These are phyloP conservation scores for Agaricus subrufescens DNA, from an alignment of 768 basidiomycete genomes.

Conservation along the genomic window DNA sequence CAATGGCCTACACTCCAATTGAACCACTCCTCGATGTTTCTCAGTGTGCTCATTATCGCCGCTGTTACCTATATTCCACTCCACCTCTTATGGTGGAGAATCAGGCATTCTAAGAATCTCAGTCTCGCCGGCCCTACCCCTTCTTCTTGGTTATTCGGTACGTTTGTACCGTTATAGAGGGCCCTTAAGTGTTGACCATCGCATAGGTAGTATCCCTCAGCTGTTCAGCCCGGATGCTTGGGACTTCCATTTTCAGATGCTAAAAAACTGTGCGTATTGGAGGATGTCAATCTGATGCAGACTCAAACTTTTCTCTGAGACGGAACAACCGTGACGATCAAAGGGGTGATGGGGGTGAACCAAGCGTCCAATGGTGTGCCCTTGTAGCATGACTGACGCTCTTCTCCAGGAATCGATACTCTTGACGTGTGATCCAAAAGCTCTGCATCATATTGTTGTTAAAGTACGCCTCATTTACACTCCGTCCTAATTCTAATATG, in stretches of 20 bases:
- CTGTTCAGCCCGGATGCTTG: constrained; percentile 28
- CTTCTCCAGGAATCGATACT: constrained; percentile 24
- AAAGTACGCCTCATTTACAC: constrained; percentile 29
- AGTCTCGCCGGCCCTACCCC: constrained; percentile 1
- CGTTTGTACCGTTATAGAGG: not conserved
- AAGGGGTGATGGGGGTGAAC: constrained; percentile 29
- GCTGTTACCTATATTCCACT: not conserved
- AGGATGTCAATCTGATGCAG: not conserved
- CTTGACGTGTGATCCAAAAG: constrained; percentile 39
- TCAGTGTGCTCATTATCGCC: not conserved
- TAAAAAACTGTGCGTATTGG: constrained; percentile 24
- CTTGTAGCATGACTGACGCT: constrained; percentile 2
- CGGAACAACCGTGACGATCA: constrained; percentile 27
- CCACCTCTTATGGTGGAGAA: not conserved
- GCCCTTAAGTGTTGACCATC: not conserved
- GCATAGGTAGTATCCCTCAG: constrained; percentile 26
- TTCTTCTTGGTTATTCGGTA: not conserved
- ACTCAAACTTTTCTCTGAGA: constrained; percentile 13
- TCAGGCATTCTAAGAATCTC: not conserved
- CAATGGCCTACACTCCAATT: not conserved
- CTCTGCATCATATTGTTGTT: constrained; percentile 39
- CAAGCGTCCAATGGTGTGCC: too few relatives aligned
- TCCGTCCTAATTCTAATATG: too few relatives aligned
- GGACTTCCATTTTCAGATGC: constrained; percentile 31
- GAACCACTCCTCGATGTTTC: not conserved